phyloP scores from a whole-genome alignment of 2,329 filamentous ascomycete species.

The Didymella sp. region DNA sequence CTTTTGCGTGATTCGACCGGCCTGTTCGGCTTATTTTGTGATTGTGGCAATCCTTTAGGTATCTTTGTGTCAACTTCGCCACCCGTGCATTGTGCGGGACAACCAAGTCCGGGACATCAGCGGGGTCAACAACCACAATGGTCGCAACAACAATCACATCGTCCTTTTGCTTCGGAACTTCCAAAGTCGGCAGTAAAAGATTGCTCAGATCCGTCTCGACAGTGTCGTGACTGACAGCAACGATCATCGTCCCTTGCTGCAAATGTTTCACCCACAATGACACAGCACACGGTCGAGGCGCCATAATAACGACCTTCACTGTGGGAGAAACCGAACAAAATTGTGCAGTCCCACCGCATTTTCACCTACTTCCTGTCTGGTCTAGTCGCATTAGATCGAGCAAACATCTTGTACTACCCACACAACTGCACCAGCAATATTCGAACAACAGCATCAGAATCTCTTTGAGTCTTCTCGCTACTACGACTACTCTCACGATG shows the following conservation, averaged over 20 bases:
- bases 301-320: not conserved
- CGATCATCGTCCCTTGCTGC: not conserved
- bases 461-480: not conserved
- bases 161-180: not conserved
- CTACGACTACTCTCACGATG: not conserved
- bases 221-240: not conserved
- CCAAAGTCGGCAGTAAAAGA: not conserved
- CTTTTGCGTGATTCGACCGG: not conserved
- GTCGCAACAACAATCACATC: conserved; percentile 2
- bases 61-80: not conserved
- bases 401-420: not conserved
- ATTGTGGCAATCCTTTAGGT: not conserved
- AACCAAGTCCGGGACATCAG: not conserved
- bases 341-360: not conserved
- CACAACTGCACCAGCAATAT: not conserved
- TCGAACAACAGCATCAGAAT: not conserved
- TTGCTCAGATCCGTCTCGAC: not conserved
- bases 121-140: not conserved
- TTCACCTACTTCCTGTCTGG: not conserved
- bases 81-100: conserved; percentile 3
- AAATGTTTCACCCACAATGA: not conserved
- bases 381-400: not conserved
- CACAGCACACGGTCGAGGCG: not conserved
- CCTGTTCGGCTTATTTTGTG: not conserved
- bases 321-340: not conserved